A percentile compares a stretch with the other conserved stretches of the same genome.
These are phyloP conservation scores for Botrytis sinoallii DNA, from an alignment of 2,329 filamentous ascomycete genomes.

Conservation along the genomic window DNA sequence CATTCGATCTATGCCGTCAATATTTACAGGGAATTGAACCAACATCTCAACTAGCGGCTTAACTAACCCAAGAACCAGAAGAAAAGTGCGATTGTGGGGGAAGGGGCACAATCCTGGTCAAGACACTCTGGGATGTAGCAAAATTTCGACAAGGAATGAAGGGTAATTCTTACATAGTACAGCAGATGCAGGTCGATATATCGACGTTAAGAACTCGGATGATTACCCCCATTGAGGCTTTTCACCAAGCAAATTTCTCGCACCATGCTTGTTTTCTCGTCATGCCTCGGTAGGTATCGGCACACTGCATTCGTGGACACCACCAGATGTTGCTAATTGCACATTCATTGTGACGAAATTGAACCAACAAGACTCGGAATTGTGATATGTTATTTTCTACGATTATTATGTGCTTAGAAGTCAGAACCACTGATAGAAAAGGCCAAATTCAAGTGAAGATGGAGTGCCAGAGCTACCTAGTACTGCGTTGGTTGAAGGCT, in stretches of 20 bases:
- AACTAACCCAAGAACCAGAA: background rate
- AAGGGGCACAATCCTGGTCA: background rate
- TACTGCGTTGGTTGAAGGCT: background rate
- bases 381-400: background rate
- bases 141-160: background rate
- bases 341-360: background rate
- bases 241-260: background rate
- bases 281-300: conserved; percentile 12
- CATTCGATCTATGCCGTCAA: background rate
- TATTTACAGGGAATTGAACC: background rate
- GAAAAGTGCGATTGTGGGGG: background rate
- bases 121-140: background rate
- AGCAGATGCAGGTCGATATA: conserved; percentile 11
- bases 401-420: background rate
- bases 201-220: background rate
- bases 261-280: background rate
- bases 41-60: background rate
- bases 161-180: conserved; percentile 7
- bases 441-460: background rate
- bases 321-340: background rate
- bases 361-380: background rate
- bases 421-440: background rate
- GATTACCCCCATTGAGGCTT: background rate
- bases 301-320: background rate
- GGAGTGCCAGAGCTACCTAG: background rate